phyloP scores from a whole-genome alignment of 1,139 yeast species.

The Torulaspora globosa region DNA sequence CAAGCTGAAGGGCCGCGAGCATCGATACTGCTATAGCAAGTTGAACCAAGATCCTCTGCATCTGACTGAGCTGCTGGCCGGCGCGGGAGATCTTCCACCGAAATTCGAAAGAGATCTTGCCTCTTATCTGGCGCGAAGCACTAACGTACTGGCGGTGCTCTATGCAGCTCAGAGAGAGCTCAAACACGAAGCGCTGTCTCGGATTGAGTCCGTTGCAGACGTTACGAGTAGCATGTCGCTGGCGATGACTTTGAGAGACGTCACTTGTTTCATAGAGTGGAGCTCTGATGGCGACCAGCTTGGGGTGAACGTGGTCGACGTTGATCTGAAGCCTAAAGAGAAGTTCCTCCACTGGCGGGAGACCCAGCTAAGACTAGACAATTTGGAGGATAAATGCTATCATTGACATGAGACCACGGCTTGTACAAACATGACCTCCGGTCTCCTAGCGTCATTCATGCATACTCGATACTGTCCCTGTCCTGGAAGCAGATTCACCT shows the following conservation, averaged over 20 bases:
- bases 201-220: slow-evolving; percentile 10
- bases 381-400: slow-evolving; percentile 4
- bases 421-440: slow-evolving; percentile 10
- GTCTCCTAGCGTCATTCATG: slow-evolving; percentile 15
- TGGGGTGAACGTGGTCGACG: slow-evolving; percentile 28
- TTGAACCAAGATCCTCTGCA: slow-evolving; percentile 14
- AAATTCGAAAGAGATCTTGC: slow-evolving; percentile 15
- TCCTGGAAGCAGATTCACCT: slow-evolving; percentile 2
- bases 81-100: slow-evolving; percentile 13
- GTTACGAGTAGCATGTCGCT: slow-evolving; percentile 15
- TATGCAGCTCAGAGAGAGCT: slow-evolving; percentile 20
- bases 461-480: slow-evolving; percentile 5
- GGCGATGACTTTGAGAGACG: slow-evolving; percentile 35
- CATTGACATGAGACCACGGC: slow-evolving; percentile 11
- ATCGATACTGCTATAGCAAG: slow-evolving; percentile 26
- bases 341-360: slow-evolving; percentile 29
- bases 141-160: slow-evolving; percentile 23
- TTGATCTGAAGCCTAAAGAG: slow-evolving; percentile 30
- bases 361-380: slow-evolving; percentile 14
- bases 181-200: slow-evolving; percentile 3
- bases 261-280: slow-evolving; percentile 34
- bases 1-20: slow-evolving; percentile 20
- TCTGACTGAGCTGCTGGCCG: slow-evolving; percentile 12
- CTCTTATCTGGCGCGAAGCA: slow-evolving; percentile 17
- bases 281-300: slow-evolving; percentile 4